Evolutionary conservation across 192 early-diverging fungal species (phyloP).

Genomic region (Gigaspora rosea): DNA sequence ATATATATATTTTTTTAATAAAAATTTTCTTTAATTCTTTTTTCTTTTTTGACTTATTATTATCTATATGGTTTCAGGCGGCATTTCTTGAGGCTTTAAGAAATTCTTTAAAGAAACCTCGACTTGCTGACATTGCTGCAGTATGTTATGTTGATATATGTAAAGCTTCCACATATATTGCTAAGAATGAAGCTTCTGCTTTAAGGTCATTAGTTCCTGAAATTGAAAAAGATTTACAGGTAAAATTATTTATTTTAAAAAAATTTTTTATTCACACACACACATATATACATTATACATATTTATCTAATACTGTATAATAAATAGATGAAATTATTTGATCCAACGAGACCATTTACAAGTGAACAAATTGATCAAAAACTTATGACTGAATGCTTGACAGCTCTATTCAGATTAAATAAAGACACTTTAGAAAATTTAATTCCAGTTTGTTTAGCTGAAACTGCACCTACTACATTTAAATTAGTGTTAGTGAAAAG

Average conservation of each 20-base stretch:
- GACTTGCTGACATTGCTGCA: constrained; percentile 65
- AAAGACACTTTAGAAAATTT: constrained; percentile 72
- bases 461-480: constrained; percentile 71
- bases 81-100: constrained; percentile 56
- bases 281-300: too few species aligned
- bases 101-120: constrained; percentile 53
- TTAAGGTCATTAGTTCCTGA: constrained; percentile 66
- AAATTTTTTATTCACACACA: too few species aligned
- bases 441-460: constrained; percentile 69
- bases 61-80: constrained; percentile 35
- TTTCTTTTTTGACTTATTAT: background rate
- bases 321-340: constrained; percentile 66
- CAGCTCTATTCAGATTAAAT: constrained; percentile 77
- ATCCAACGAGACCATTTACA: constrained; percentile 49
- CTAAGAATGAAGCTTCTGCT: constrained; percentile 61
- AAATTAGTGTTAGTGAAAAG: constrained; percentile 80
- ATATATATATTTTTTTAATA: too few species aligned
- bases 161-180: constrained; percentile 70
- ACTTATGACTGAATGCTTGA: constrained; percentile 73
- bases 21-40: background rate
- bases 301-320: too few species aligned
- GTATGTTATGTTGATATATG: constrained; percentile 77
- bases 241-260: constrained; percentile 23
- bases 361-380: constrained; percentile 74
- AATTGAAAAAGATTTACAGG: constrained; percentile 77